Evolutionary conservation across 495 filamentous ascomycete species (phyloP).

Genomic region (Tetracladium marchalianum): DNA sequence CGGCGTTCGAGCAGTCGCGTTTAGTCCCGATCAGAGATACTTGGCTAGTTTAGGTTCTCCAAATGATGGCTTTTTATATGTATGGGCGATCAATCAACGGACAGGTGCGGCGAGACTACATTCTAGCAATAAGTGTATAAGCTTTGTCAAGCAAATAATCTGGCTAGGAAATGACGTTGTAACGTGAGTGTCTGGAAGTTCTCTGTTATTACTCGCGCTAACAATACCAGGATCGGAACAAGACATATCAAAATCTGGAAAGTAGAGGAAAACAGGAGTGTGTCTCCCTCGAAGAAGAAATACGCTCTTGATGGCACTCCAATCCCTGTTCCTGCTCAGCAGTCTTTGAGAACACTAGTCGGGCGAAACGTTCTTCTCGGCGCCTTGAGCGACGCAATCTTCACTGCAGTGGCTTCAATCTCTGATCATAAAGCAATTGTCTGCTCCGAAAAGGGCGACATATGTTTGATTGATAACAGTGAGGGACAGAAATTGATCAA

Average conservation of each 20-base stretch:
- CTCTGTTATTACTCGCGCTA: conserved; percentile 5
- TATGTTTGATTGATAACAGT: conserved; percentile 73
- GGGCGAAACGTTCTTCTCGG: conserved; percentile 67
- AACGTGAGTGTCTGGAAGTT: conserved; percentile 36
- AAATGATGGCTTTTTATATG: conserved; percentile 89
- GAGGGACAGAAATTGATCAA: conserved; percentile 57
- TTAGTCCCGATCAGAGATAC: conserved; percentile 79
- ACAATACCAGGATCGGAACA: conserved; percentile 55
- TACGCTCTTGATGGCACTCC: conserved; percentile 29
- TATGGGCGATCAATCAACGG: conserved; percentile 77
- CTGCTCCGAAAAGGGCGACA: conserved; percentile 61
- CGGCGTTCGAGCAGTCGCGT: conserved; percentile 79
- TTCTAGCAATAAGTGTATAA: conserved; percentile 90
- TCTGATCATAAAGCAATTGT: conserved; percentile 59
- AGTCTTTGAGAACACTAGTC: conserved; percentile 36
- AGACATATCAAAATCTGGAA: conserved; percentile 93
- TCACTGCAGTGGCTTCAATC: conserved; percentile 67
- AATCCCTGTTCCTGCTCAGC: conserved; percentile 8
- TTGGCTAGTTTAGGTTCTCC: conserved; percentile 78
- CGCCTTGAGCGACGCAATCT: conserved; percentile 67
- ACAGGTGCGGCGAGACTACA: conserved; percentile 81
- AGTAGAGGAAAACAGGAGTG: conserved; percentile 49
- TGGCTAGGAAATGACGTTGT: conserved; percentile 60
- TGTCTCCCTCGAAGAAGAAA: conserved; percentile 37
- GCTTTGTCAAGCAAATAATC: conserved; percentile 67